Base-by-base conservation (phyloP, 2,329 filamentous ascomycete genomes). In the Tolypocladium endophyticum region DNA sequence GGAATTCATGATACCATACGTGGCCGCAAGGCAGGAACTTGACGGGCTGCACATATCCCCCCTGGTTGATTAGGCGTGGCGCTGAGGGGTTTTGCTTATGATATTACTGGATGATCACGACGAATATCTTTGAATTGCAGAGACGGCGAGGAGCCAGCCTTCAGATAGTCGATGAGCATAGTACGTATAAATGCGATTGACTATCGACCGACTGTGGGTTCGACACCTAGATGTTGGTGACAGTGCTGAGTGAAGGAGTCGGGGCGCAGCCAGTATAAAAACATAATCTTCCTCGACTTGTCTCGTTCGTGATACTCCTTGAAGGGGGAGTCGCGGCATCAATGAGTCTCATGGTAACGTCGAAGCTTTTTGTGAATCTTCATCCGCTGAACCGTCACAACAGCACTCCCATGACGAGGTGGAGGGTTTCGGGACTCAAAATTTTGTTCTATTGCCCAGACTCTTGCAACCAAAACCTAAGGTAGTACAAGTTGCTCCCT, bases 1-100 rank as follows among this genome's bases (percentile, higher is more conserved):
- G 77, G 76, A n/a, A 64, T 81, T 53, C 74, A 68, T 70, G 50
- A n/a, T 45, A 28, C 11, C 23, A 36, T 9, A 43, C 33, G 9
- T 53, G 4, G 18, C 45, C 54, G 39, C 33, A 20, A 25, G 58
- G 38, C 39, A 33, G 58, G 52, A 23, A 38, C 39, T 25, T 54
- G 36, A 52, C 28, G 33, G 25, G 36, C 12, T 38, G 33, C 56
- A 6, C 25, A 35, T 47, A 57, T n/a, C 33, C 18, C 20, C 23
- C n/a, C 33, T 53, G n/a, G 50, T 35, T 35, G 50, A 30, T 35
- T 23, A 53, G 50, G 20, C 50, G 30, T 35, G 50, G 50, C 50
- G 50, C 50, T 35, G 50, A 25, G 30, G 18, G 30, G 8, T 43
- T 35, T 33, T 53, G 50, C 28, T n/a, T 53, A n/a, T 53, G 9